phyloP scores from a whole-genome alignment of 345 rosid genomes.

The Abelmoschus esculentus region DNA sequence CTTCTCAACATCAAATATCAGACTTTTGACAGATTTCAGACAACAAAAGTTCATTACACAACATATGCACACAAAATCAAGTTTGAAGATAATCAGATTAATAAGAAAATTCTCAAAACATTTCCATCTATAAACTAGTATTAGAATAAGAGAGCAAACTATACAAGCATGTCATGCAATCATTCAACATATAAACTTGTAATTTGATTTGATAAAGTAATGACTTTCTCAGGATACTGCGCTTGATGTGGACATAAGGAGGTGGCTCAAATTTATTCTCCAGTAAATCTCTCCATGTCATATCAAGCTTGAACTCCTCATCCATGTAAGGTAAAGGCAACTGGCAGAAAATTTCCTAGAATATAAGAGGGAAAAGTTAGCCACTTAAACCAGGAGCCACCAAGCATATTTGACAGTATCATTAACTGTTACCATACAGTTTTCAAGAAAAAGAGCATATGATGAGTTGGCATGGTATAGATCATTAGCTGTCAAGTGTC shows the following conservation, averaged over 20 bases:
- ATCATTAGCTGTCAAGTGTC: background rate
- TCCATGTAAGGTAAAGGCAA: constrained; percentile 74
- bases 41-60: background rate
- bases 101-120: too few relatives aligned
- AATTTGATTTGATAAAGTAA: constrained; percentile 2
- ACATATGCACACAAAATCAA: too few relatives aligned
- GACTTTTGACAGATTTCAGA: background rate
- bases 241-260: constrained; percentile 79
- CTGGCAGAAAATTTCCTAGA: constrained; percentile 64
- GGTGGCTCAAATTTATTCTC: constrained; percentile 65
- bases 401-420: background rate
- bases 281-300: constrained; percentile 44
- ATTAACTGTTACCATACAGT: background rate
- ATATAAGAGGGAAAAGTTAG: constrained; percentile 16
- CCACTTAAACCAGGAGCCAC: constrained; percentile 2
- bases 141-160: background rate
- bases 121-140: too few relatives aligned
- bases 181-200: background rate
- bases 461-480: background rate
- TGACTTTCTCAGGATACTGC: constrained; percentile 68
- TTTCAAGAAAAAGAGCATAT: background rate
- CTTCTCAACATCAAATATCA: background rate
- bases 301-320: constrained; percentile 82
- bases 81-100: too few relatives aligned
- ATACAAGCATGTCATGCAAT: background rate